Percentiles rank a stretch among this genome's conserved stretches.
These are phyloP conservation scores for Tubosaeta brunneosetosa DNA, from an alignment of 768 basidiomycete genomes.

Conservation along the genomic window DNA sequence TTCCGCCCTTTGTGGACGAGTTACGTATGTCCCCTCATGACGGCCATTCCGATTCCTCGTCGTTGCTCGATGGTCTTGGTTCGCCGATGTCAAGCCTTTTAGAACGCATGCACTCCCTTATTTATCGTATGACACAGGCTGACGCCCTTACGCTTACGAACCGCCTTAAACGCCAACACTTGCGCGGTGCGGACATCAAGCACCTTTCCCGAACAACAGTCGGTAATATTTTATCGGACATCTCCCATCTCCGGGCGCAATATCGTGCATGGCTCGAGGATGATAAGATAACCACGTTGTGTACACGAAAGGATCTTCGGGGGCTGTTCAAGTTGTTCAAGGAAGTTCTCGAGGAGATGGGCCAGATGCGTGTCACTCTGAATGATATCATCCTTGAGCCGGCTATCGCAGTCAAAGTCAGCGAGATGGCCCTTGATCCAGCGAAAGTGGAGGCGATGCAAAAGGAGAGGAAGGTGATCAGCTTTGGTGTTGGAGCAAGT, in stretches of 20 bases:
- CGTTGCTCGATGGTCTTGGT: constrained; percentile 52
- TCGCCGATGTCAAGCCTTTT: constrained; percentile 50
- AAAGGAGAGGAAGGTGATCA: constrained; percentile 28
- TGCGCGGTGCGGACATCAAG: constrained; percentile 79
- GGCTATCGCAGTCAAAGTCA: constrained; percentile 60
- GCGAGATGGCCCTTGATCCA: constrained; percentile 65
- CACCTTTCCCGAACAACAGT: constrained; percentile 85
- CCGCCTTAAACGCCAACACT: constrained; percentile 85
- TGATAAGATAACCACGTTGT: constrained; percentile 56
- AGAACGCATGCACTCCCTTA: constrained; percentile 59
- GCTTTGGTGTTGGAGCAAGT: constrained; percentile 37
- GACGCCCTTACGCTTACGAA: constrained; percentile 87
- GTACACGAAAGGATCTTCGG: constrained; percentile 78
- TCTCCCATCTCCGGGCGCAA: constrained; percentile 59
- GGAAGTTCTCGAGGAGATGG: constrained; percentile 80
- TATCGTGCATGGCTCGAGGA: constrained; percentile 75
- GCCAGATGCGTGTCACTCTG: constrained; percentile 71
- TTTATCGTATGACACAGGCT: constrained; percentile 62
- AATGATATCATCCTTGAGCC: constrained; percentile 94
- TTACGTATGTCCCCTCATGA: constrained; percentile 49
- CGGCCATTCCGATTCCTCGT: constrained; percentile 71
- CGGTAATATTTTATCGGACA: constrained; percentile 66
- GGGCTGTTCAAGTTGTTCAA: constrained; percentile 78
- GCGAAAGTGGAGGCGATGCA: constrained; percentile 43
- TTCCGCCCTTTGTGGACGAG: constrained; percentile 33